Conservation (phyloP, 495 filamentous ascomycete species). For the Podospora anserina region DNA sequence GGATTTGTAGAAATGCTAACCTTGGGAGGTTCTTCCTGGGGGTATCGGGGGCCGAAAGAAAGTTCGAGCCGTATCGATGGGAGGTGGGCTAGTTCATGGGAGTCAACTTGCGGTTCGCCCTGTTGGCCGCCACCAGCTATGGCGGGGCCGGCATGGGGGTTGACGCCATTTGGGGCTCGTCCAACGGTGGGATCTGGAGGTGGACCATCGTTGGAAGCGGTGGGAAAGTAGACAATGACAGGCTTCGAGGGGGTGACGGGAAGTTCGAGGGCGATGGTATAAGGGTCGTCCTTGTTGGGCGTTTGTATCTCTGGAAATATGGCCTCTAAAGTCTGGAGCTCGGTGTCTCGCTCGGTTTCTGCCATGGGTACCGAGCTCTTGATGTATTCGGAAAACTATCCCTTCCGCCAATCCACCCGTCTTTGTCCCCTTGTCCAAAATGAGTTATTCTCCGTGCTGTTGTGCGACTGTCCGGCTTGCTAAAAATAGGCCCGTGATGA, state of each 20-base stretch:
- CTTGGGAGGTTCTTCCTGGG: slow-evolving; percentile 60
- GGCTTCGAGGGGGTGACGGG: slow-evolving; percentile 67
- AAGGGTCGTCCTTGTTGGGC: slow-evolving; percentile 56
- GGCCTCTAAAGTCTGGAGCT: slow-evolving; percentile 77
- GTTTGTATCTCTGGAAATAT: slow-evolving; percentile 82
- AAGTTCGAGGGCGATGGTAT: slow-evolving; percentile 66
- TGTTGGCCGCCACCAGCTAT: not conserved
- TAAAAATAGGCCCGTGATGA: not conserved
- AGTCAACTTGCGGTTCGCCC: slow-evolving; percentile 38
- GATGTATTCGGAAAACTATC: not conserved
- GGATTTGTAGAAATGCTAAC: slow-evolving; percentile 63
- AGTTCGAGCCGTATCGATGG: slow-evolving; percentile 71
- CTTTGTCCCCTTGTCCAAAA: not conserved
- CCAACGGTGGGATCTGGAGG: slow-evolving; percentile 14
- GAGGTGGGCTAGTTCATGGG: slow-evolving; percentile 67
- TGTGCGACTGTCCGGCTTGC: not conserved
- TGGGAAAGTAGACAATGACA: slow-evolving; percentile 66
- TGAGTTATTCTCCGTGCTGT: not conserved
- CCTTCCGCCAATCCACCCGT: not conserved
- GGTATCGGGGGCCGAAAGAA: slow-evolving; percentile 72
- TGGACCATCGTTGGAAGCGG: slow-evolving; percentile 42
- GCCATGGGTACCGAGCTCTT: slow-evolving; percentile 9
- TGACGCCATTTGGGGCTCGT: slow-evolving; percentile 16
- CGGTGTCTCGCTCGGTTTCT: slow-evolving; percentile 55
- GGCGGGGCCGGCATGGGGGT: not conserved